Evolutionary conservation across 441 rosid genomes (phyloP), one percentile per base, ranked within the genome.

Genomic region (Populus hybrid): DNA sequence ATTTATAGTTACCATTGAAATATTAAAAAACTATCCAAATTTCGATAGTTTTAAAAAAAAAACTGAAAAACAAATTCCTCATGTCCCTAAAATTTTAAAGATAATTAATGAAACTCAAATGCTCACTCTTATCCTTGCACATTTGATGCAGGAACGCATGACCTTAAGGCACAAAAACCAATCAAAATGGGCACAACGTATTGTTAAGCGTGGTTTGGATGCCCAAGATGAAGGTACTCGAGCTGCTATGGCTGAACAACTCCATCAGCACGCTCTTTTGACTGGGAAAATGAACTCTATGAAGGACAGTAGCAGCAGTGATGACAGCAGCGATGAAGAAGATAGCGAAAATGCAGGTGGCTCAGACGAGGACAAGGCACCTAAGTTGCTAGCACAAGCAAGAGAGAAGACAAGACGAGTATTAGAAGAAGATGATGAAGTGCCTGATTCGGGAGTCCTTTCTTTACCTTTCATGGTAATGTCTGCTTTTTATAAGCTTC

Each of bases 381-480:
- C 88, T 50, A 89, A 86, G 78, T 77, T 91, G 84, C 71, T 92
- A 73, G 85, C 86, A 33, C 86, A 88, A 76, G 98, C 97, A 33
- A 91, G 85, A 81, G 91, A 88, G 83, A 91, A 90, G 84, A 95
- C 97, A 24, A 84, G 88, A 33, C 82, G 86, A 84, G 78, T 86
- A 69, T 70, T 93, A 40, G 92, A 89, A 83, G 94, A 91, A 50
- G 90, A 89, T 59, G 90, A 87, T 64, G 93, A 89, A 84, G 83
- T 82, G 67, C 90, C 97, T 65, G 77, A 80, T 61, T 86, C 97
- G 11, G 97, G 98, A 86, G 88, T 95, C 77, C 83, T 90, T 75
- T 87, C 97, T 73, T 86, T 95, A 82, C 99, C 99, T 82, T 95
- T 94, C 84, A 95, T 95, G 99, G 99, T 95, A 91, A 74, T 33